Evolutionary conservation across 2,329 filamentous ascomycete species (phyloP).

Genomic region (Fusarium sp.): DNA sequence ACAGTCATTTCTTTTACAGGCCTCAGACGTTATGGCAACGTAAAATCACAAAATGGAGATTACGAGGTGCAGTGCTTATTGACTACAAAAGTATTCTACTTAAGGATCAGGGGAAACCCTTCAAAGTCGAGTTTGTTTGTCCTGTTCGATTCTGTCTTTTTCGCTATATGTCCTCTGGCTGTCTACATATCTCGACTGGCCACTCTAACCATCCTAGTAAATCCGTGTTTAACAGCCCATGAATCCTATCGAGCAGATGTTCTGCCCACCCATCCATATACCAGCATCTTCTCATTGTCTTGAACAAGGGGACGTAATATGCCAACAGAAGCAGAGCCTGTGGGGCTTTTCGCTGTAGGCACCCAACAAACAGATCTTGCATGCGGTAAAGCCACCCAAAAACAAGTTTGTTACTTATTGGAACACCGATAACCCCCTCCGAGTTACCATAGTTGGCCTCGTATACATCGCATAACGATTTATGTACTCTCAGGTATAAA

Average conservation of each 20-base stretch:
- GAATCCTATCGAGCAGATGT: slow-evolving; percentile 45
- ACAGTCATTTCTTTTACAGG: too few species aligned
- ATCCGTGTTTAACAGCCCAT: slow-evolving; percentile 33
- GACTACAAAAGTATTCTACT: neutral
- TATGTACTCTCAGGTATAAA: slow-evolving; percentile 44
- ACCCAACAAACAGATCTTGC: slow-evolving; percentile 46
- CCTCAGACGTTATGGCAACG: neutral
- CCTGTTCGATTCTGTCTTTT: slow-evolving; percentile 9
- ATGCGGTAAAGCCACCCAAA: slow-evolving; percentile 51
- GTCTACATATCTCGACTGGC: slow-evolving; percentile 39
- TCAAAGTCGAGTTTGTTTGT: neutral
- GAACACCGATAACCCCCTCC: slow-evolving; percentile 36
- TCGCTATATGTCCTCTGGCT: slow-evolving; percentile 19
- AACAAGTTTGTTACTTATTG: slow-evolving; percentile 37
- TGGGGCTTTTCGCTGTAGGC: slow-evolving; percentile 46
- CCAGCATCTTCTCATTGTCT: slow-evolving; percentile 40
- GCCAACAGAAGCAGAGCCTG: slow-evolving; percentile 48
- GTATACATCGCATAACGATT: slow-evolving; percentile 45
- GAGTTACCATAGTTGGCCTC: slow-evolving; percentile 46
- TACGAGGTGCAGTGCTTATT: neutral
- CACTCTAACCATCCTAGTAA: slow-evolving; percentile 46
- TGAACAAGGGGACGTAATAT: slow-evolving; percentile 45
- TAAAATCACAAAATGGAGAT: neutral
- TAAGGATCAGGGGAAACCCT: too few species aligned
- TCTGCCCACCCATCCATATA: slow-evolving; percentile 44